These are phyloP conservation scores for Phytophthora megakarya DNA, from an alignment of 352 stramenopile species.

Conservation along the genomic window DNA sequence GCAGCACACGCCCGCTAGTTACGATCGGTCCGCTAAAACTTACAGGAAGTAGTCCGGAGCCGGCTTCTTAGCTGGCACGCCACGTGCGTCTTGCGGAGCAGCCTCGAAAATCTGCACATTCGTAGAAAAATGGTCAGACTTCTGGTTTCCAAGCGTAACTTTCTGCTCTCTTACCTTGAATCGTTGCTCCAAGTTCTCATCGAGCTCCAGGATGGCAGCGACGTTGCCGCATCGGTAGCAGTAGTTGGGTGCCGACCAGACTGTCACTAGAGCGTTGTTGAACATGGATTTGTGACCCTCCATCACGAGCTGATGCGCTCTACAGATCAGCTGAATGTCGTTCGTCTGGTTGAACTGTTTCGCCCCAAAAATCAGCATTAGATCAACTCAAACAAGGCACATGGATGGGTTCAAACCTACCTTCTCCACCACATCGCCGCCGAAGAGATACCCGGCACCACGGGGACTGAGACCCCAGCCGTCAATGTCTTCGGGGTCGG, in stretches of 20 bases:
- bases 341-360: slow-evolving; percentile 98
- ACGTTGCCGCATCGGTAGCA: slow-evolving; percentile 99
- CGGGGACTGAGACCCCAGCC: slow-evolving; percentile 98
- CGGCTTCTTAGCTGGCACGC: slow-evolving; percentile 98
- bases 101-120: slow-evolving; percentile 96
- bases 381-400: neutral
- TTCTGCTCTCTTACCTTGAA: slow-evolving; percentile 67
- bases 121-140: slow-evolving; percentile 18
- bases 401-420: slow-evolving; percentile 23
- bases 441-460: slow-evolving; percentile 98
- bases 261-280: slow-evolving; percentile 97
- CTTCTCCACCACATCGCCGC: slow-evolving; percentile 97
- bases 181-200: slow-evolving; percentile 95
- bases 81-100: slow-evolving; percentile 95
- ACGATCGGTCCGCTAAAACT: slow-evolving; percentile 33
- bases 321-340: slow-evolving; percentile 97
- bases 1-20: slow-evolving; percentile 36
- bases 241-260: slow-evolving; percentile 99
- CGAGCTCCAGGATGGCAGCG: slow-evolving; percentile 97
- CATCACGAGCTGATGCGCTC: slow-evolving; percentile 98
- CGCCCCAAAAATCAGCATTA: slow-evolving; percentile 12
- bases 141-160: slow-evolving; percentile 1
- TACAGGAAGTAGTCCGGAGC: slow-evolving; percentile 99
- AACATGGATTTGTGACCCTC: slow-evolving; percentile 96
- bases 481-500: slow-evolving; percentile 96